Evolutionary conservation across 2,329 filamentous ascomycete species (phyloP), one percentile per base, ranked within the genome.

Genomic region (Atkinsonella texensis): DNA sequence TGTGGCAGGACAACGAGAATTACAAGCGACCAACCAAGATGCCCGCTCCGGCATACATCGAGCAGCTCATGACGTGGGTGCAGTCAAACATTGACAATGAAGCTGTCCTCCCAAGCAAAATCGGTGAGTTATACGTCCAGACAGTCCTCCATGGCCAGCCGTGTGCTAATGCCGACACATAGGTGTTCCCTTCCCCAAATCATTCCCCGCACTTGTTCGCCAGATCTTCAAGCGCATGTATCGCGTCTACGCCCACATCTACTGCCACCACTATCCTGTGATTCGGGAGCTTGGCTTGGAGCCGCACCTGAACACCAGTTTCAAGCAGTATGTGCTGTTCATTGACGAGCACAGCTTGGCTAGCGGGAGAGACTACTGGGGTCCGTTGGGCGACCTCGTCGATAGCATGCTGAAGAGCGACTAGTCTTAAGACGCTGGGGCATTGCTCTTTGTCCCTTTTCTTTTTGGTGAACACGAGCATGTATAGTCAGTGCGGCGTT

Each of bases 201-300:
- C 85, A 18, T 98, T 98, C 72, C 85, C 88, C 8, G 76, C 83
- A 52, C 84, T 95, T 52, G 84, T 96, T 56, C 86, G 89, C 59
- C 91, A 96, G 71, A 89, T 98, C 66, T 97, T 97, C 81, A 98
- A 98, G 79, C 86, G 93, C 65, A 85, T 98, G 73, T 98, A 97
- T 72, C 86, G 93, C 59, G 91, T 98, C 56, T 98, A 98, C 68
- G 93, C 93, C 43, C 93, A 98, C 73, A 95, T 98, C 62, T 98
- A 98, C 80, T 98, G 94, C 75, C 93, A 98, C 70, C 93, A 98
- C 74, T 98, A 98, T 71, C 90, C 90, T 38, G 90, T 98, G 58
- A 85, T 98, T 59, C 86, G 94, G 53, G 89, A 96, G 66, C 80
- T 98, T 40, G 93, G 93, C 20, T 79, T 98, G 53, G 93, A 98